Base-by-base conservation (phyloP, 129 eudicot species). In the Flaveria brownii region DNA sequence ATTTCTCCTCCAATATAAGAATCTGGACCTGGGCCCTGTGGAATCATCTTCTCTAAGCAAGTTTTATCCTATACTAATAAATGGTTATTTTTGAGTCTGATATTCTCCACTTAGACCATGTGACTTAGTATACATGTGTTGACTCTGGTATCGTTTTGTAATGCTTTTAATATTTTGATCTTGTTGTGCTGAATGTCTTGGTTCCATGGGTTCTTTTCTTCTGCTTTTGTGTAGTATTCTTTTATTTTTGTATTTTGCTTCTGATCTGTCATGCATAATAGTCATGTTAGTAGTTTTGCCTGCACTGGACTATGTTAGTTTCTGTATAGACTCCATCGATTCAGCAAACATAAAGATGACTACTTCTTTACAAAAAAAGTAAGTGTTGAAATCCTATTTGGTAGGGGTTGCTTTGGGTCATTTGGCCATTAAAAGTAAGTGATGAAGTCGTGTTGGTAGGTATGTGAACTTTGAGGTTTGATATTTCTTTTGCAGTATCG, bases 401-500 rank as follows among this genome's bases (percentile, higher is more conserved):
- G 49, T 22, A 25, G 59, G 9, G 51, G 39, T 65, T 17, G 50
- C 18, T 20, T 46, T 25, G 45, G 59, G 71, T 59, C 45, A 16
- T 77, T 14, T 52, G 36, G n/a, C 36, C 23, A 9, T 46, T 18
- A 6, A 57, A 41, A 52, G 76, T 56, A 59, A 23, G 65, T 25
- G 16, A 23, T 60, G 66, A 60, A 4, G 12, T 30, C 43, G 30
- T 30, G 45, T 15, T 63, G 14, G 45, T 59, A 20, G 64, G 6
- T 49, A 23, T 72, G 73, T 63, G 63, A 54, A 18, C 47, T 5
- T 54, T 74, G 5, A 28, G 52, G 54, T 43, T 28, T 25, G 64
- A 36, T 59, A 28, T 65, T 74, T 14, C 8, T 14, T 70, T 46
- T 78, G 65, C 90, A 94, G 98, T 82, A 83, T 91, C 75, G 88